Conservation (phyloP, 2,329 filamentous ascomycete genomes). For the Venturia pyrina region DNA sequence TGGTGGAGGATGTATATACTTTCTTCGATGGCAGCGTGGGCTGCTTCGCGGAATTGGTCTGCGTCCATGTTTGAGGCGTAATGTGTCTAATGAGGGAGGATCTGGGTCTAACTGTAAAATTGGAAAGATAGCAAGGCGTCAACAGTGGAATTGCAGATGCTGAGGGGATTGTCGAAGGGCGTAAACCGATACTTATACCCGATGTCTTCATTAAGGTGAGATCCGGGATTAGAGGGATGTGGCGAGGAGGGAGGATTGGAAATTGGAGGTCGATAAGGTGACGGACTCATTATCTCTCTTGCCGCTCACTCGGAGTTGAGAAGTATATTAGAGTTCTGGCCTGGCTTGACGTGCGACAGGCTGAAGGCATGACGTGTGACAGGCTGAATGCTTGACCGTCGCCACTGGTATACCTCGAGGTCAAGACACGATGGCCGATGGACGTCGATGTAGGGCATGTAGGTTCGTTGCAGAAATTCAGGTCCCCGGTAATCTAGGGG, state of each 20-base stretch:
- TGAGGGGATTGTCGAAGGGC: background rate
- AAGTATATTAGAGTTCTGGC: too few species aligned
- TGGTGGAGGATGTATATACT: slow-evolving; percentile 41
- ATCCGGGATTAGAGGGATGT: background rate
- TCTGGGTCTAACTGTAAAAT: background rate
- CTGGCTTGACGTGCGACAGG: too few species aligned
- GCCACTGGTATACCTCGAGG: too few species aligned
- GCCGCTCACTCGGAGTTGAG: too few species aligned
- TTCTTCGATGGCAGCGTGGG: slow-evolving; percentile 69
- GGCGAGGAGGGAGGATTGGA: background rate
- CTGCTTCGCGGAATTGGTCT: slow-evolving; percentile 66
- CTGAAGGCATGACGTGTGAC: too few species aligned
- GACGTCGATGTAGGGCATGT: too few species aligned
- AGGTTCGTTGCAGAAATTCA: too few species aligned
- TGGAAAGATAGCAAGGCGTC: background rate
- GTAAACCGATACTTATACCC: background rate
- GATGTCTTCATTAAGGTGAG: background rate
- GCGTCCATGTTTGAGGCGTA: slow-evolving; percentile 55
- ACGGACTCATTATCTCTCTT: too few species aligned
- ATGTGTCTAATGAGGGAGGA: background rate
- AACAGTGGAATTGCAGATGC: background rate
- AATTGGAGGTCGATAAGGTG: too few species aligned
- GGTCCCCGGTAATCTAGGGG: too few species aligned
- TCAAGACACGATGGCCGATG: too few species aligned
- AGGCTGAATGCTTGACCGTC: too few species aligned